Conservation (phyloP, 1,284 basidiomycete genomes). For the Farysia itapuensis region DNA sequence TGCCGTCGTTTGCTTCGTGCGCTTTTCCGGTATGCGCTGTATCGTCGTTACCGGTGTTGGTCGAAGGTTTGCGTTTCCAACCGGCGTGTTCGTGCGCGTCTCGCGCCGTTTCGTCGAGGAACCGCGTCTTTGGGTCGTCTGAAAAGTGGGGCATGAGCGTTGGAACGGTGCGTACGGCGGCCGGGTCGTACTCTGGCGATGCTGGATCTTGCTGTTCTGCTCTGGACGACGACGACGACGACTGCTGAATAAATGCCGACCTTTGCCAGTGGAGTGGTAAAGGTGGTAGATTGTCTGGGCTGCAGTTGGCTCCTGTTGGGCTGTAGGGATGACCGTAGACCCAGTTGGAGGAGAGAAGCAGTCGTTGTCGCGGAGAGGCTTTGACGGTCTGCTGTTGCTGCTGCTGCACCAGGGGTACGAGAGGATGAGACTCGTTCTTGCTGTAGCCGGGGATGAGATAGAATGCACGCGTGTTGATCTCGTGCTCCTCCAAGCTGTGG, state of each 20-base stretch:
- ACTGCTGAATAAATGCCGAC: conserved; percentile 5
- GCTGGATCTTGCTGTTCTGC: conserved; percentile 7
- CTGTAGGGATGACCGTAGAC: conserved; percentile 56
- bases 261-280: conserved; percentile 41
- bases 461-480: conserved; percentile 33
- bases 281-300: conserved; percentile 16
- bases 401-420: conserved; percentile 38
- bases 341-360: conserved; percentile 29
- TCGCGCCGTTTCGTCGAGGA: conserved; percentile 51
- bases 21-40: neutral
- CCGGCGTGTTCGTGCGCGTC: conserved; percentile 53
- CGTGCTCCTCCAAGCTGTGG: neutral
- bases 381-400: neutral
- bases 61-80: conserved; percentile 3
- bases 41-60: neutral
- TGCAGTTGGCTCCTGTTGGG: conserved; percentile 7
- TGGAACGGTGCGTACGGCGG: conserved; percentile 26
- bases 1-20: neutral
- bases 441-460: conserved; percentile 55
- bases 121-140: conserved; percentile 58
- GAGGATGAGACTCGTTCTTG: conserved; percentile 43
- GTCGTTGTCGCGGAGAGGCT: neutral
- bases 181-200: conserved; percentile 11
- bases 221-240: neutral
- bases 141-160: conserved; percentile 57